Conservation (phyloP, 805 yeast species). For the Diddensiella caesifluorescens region DNA sequence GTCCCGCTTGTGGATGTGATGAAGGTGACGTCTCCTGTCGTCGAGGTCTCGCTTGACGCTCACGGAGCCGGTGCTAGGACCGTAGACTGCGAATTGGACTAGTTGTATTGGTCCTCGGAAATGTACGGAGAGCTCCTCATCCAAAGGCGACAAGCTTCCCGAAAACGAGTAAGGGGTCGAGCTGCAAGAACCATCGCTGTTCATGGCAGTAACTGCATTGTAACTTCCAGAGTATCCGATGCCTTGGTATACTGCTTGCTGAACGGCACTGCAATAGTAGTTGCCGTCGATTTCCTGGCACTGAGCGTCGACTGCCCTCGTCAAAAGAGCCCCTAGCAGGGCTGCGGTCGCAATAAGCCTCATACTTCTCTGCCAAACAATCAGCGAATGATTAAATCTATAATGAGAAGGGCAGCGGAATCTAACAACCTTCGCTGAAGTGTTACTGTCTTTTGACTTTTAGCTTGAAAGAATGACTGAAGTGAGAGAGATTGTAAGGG, state of each 20-base stretch:
- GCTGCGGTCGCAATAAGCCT: not conserved
- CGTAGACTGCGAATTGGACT: constrained; percentile 70
- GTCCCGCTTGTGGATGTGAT: constrained; percentile 49
- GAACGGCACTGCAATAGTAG: constrained; percentile 72
- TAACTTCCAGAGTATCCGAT: constrained; percentile 86
- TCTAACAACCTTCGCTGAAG: no score
- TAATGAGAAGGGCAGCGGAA: no score
- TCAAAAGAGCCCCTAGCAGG: not conserved
- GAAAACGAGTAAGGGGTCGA: constrained; percentile 47
- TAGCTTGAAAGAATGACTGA: no score
- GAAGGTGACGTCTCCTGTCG: constrained; percentile 17
- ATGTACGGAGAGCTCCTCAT: constrained; percentile 83
- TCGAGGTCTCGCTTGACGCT: constrained; percentile 27
- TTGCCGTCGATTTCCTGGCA: constrained; percentile 52
- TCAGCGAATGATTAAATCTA: no score
- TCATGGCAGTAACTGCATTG: constrained; percentile 74
- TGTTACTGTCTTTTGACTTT: no score
- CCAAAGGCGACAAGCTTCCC: constrained; percentile 72
- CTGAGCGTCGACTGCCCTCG: constrained; percentile 4
- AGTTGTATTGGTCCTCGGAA: constrained; percentile 85
- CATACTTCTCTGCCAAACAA: no score
- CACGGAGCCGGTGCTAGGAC: constrained; percentile 54
- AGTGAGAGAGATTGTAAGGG: no score
- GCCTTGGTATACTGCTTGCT: constrained; percentile 59
- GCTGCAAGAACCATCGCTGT: constrained; percentile 64